Percentiles rank a stretch among this genome's conserved stretches.
Conservation (phyloP, 768 basidiomycete species). For the Boletus rubropictus region DNA sequence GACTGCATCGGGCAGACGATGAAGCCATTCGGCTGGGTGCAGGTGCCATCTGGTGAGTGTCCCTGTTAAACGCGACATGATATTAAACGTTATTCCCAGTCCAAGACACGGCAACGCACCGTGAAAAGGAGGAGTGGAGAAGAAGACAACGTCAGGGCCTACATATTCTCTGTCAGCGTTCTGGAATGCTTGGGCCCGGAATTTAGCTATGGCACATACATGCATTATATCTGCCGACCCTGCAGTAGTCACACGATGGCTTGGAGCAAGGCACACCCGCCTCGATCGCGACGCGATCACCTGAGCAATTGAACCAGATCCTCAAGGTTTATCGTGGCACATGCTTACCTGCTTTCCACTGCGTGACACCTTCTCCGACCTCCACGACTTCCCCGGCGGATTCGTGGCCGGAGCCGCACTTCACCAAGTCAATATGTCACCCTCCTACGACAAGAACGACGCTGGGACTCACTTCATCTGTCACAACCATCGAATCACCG, state of each 20-base stretch:
- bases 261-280: constrained; percentile 64
- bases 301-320: constrained; percentile 24
- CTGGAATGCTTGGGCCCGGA: no score
- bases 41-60: constrained; percentile 62
- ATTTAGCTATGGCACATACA: constrained; percentile 30
- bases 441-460: neutral
- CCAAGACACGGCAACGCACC: constrained; percentile 31
- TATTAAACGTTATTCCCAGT: neutral
- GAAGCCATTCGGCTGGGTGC: constrained; percentile 64
- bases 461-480: constrained; percentile 45
- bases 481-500: constrained; percentile 66
- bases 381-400: constrained; percentile 64
- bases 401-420: constrained; percentile 69
- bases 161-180: constrained; percentile 1
- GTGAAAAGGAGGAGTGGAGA: constrained; percentile 66
- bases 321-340: neutral
- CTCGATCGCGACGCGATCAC: constrained; percentile 66
- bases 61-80: constrained; percentile 30
- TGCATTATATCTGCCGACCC: constrained; percentile 60
- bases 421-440: neutral
- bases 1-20: constrained; percentile 54
- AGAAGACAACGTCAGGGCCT: constrained; percentile 51
- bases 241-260: constrained; percentile 55
- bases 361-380: constrained; percentile 58
- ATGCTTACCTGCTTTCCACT: constrained; percentile 52